Evolutionary conservation across 2,329 filamentous ascomycete genomes (phyloP).

Genomic region (Cladosporium sp.): DNA sequence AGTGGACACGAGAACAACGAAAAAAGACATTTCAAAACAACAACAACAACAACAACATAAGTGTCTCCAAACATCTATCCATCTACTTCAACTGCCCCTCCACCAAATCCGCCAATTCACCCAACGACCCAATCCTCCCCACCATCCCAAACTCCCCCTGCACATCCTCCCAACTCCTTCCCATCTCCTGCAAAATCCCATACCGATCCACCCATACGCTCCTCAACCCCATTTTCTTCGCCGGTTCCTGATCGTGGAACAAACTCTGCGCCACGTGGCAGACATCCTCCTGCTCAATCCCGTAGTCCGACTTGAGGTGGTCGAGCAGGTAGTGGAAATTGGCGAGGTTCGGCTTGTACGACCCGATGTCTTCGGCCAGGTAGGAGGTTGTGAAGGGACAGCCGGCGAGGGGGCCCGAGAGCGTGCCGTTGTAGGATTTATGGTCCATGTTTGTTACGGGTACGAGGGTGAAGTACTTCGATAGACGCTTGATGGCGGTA

Average conservation of each 20-base stretch:
- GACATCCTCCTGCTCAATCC: conserved; percentile 52
- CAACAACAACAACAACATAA: too few relatives aligned
- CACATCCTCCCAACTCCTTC: conserved; percentile 35
- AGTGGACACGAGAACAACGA: too few relatives aligned
- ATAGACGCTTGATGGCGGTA: conserved; percentile 47
- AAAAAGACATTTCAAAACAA: too few relatives aligned
- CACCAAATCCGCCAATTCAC: conserved; percentile 56
- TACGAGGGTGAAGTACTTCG: conserved; percentile 49
- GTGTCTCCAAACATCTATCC: too few relatives aligned
- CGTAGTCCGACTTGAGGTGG: conserved; percentile 51
- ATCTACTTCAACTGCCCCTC: conserved; percentile 33
- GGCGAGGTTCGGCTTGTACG: conserved; percentile 60
- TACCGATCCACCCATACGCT: conserved; percentile 63
- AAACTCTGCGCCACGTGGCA: conserved; percentile 66
- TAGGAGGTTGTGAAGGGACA: conserved; percentile 59
- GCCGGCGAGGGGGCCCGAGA: conserved; percentile 47
- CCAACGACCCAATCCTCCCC: conserved; percentile 56
- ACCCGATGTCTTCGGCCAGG: conserved; percentile 66
- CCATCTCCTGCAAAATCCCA: conserved; percentile 38
- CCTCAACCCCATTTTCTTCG: conserved; percentile 54
- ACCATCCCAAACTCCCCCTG: conserved; percentile 46
- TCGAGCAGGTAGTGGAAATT: conserved; percentile 65
- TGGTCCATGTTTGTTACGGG: conserved; percentile 59
- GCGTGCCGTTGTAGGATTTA: conserved; percentile 46
- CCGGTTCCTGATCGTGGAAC: conserved; percentile 62